Evolutionary conservation across 768 basidiomycete species (phyloP), one percentile per base, ranked within the genome.

Genomic region (Termitomyces sp.): DNA sequence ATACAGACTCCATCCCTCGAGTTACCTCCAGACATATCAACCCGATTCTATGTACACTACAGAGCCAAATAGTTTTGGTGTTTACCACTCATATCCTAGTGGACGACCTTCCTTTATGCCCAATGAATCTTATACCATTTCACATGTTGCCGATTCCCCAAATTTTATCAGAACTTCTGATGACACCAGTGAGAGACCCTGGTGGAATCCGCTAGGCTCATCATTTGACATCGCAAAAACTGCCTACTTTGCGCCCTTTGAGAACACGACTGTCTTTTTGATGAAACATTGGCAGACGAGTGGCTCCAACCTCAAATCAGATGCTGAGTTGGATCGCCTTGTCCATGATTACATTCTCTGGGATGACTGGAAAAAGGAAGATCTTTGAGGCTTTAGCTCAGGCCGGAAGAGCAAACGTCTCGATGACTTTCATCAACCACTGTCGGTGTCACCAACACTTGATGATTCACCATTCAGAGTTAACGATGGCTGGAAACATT

Each of bases 211-310:
- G 0, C 20, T 51, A 8, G 45, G 33, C 3, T 57, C 49, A 15
- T 46, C 45, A 20, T 4, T 24, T 16, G 46, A 48, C n/a, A 59
- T 8, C 20, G 40, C 44, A 9, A 44, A 53, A 1, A 32, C 48
- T 1, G 9, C 59, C 2, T 57, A 45, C 20, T 63, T 46, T 58
- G 58, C 55, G 16, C 69, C 68, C 0, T 74, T 72, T 36, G 40
- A 56, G 0, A 74, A 73, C 55, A 24, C 67, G 11, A 63, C 70
- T 0, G 32, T 58, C 1, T 70, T 69, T 11, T 58, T 61, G 0
- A 44, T 73, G 0, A 71, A 74, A 64, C 40, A 55, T 12, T 73
- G 68, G 71, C 67, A 66, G 28, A 68, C 70, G 45, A 32, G 33
- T 7, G 62, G 59, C 0, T 64, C 59, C 0, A 59, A 59, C 16